Percentiles rank a stretch among this genome's conserved stretches.
phyloP scores from a whole-genome alignment of 345 rosid genomes.

The Citrus reticulata region DNA sequence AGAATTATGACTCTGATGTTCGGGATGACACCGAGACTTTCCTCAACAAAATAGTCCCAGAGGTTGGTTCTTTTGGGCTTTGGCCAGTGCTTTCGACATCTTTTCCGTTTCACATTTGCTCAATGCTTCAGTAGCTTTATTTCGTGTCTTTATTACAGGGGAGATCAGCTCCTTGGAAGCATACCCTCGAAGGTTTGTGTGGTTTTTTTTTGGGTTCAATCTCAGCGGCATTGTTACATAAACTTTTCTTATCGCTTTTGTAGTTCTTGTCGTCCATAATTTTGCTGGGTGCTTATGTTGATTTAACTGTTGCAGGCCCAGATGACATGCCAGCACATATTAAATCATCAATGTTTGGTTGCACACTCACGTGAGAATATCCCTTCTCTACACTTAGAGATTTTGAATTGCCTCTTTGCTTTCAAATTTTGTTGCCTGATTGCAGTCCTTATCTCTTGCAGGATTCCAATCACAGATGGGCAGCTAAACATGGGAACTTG shows the following conservation, averaged over 20 bases:
- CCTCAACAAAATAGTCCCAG: conserved; percentile 88
- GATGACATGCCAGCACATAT: conserved; percentile 99
- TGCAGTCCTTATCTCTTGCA: conserved; percentile 26
- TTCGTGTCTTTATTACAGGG: conserved; percentile 45
- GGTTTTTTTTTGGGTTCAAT: neutral
- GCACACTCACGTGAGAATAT: conserved; percentile 62
- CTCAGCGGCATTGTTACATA: neutral
- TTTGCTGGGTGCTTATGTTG: neutral
- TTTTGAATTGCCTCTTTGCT: neutral
- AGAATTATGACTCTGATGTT: conserved; percentile 93
- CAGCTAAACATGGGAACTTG: conserved; percentile 91
- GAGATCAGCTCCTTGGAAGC: conserved; percentile 92
- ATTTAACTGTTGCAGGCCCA: conserved; percentile 52
- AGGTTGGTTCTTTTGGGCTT: conserved; percentile 33
- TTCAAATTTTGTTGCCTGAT: conserved; percentile 1
- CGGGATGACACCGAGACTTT: conserved; percentile 91
- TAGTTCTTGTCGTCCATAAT: neutral
- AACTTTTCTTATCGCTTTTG: neutral
- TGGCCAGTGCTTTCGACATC: neutral
- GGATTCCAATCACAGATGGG: conserved; percentile 84
- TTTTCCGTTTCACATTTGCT: neutral
- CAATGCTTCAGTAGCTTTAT: neutral
- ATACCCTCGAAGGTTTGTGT: conserved; percentile 79
- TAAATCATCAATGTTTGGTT: conserved; percentile 94
- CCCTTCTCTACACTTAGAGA: neutral